A percentile compares a stretch with the other conserved stretches of the same genome.
phyloP scores from a whole-genome alignment of 2,329 filamentous ascomycete species.

The Huntiella decipiens region DNA sequence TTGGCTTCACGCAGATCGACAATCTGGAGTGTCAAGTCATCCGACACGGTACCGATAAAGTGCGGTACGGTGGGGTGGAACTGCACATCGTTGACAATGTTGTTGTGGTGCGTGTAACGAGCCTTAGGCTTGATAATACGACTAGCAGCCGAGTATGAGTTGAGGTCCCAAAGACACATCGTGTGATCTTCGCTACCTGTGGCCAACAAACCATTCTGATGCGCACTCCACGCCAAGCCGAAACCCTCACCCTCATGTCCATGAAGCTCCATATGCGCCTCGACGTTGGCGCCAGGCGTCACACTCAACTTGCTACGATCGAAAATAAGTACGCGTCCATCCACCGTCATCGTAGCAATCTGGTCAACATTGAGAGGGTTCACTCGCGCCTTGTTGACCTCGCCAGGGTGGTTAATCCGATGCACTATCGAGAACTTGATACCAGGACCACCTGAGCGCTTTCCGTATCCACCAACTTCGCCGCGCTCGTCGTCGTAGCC shows the following conservation, averaged over 20 bases:
- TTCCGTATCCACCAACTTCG: slow-evolving; percentile 86
- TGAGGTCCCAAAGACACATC: slow-evolving; percentile 83
- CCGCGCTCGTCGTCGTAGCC: slow-evolving; percentile 85
- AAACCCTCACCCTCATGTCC: slow-evolving; percentile 85
- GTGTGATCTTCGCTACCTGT: slow-evolving; percentile 87
- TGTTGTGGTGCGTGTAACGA: slow-evolving; percentile 70
- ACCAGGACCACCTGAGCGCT: slow-evolving; percentile 45
- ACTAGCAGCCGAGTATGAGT: slow-evolving; percentile 49
- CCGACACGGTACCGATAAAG: slow-evolving; percentile 82
- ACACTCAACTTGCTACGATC: slow-evolving; percentile 87
- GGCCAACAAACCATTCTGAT: slow-evolving; percentile 60
- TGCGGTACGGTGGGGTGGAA: slow-evolving; percentile 73
- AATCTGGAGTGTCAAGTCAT: slow-evolving; percentile 84
- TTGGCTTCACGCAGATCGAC: slow-evolving; percentile 61
- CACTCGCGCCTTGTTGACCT: slow-evolving; percentile 97
- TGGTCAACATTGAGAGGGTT: slow-evolving; percentile 95
- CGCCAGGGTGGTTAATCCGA: slow-evolving; percentile 87
- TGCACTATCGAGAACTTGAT: slow-evolving; percentile 87
- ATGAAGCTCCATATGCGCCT: slow-evolving; percentile 65
- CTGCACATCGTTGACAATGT: slow-evolving; percentile 93
- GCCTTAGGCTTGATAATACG: slow-evolving; percentile 51
- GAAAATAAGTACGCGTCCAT: slow-evolving; percentile 79
- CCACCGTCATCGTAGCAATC: slow-evolving; percentile 79
- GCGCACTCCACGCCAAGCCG: slow-evolving; percentile 80
- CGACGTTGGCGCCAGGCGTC: slow-evolving; percentile 52